phyloP scores from a whole-genome alignment of 2,329 filamentous ascomycete genomes.

The Hymenoscyphus infarciens region DNA sequence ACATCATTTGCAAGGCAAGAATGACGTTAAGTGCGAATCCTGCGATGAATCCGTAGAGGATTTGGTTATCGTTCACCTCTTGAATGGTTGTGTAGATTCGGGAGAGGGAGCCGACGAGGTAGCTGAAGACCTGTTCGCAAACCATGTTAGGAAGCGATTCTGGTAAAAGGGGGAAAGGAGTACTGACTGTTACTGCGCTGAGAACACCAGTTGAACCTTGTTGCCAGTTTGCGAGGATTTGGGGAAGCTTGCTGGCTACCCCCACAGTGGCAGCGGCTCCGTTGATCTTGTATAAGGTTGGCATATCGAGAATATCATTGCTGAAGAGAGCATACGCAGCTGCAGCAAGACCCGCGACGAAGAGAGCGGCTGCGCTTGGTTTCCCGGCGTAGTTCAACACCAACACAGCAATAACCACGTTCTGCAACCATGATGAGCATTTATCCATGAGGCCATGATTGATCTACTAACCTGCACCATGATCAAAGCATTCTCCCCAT shows the following conservation, averaged over 20 bases:
- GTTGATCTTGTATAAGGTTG: conserved; percentile 59
- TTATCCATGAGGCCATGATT: neutral
- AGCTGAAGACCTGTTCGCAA: conserved; percentile 84
- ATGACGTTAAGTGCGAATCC: conserved; percentile 88
- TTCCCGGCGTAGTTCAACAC: conserved; percentile 80
- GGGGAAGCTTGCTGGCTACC: conserved; percentile 87
- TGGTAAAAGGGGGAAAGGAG: neutral
- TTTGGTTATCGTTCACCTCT: conserved; percentile 94
- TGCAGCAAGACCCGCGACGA: conserved; percentile 72
- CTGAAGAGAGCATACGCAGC: conserved; percentile 68
- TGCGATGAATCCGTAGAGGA: conserved; percentile 90
- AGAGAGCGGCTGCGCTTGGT: conserved; percentile 64
- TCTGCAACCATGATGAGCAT: conserved; percentile 46
- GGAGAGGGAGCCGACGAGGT: conserved; percentile 84
- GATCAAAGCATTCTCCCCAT: conserved; percentile 90
- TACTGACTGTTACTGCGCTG: conserved; percentile 86
- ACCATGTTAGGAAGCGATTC: neutral
- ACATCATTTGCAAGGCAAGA: conserved; percentile 84
- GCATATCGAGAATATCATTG: conserved; percentile 58
- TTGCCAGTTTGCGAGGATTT: conserved; percentile 82
- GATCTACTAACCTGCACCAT: conserved; percentile 51
- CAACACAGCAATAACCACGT: conserved; percentile 81
- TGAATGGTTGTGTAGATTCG: conserved; percentile 97
- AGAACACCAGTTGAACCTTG: conserved; percentile 91
- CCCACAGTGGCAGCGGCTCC: conserved; percentile 78